These are phyloP conservation scores for Gnaphalium uliginosum DNA, from an alignment of 129 eudicot genomes.

Conservation along the genomic window DNA sequence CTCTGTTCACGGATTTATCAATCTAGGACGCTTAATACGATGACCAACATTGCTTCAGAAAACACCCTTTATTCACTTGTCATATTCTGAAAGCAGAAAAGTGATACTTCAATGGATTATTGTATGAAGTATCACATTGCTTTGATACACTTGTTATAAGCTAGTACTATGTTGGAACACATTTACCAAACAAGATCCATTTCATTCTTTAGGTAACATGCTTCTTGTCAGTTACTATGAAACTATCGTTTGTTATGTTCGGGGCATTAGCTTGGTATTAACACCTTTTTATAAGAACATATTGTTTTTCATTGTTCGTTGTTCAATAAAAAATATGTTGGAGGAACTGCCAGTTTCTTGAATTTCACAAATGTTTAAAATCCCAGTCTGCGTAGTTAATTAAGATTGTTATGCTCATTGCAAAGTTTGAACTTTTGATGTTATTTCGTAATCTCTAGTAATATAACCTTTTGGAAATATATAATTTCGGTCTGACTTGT, in stretches of 20 bases:
- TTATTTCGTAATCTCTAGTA: too few species aligned
- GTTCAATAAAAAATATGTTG: neutral
- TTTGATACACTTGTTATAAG: neutral
- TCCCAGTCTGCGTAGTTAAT: neutral
- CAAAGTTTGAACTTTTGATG: neutral
- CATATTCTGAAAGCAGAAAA: neutral
- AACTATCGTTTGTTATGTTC: neutral
- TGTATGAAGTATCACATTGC: conserved; percentile 19
- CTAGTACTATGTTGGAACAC: neutral
- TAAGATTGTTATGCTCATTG: neutral
- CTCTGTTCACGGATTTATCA: conserved; percentile 53
- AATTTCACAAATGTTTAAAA: neutral
- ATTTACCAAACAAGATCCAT: neutral
- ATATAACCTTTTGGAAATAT: too few species aligned
- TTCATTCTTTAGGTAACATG: neutral
- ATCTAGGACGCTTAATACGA: conserved; percentile 14
- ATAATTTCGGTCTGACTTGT: too few species aligned
- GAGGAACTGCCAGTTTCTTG: neutral
- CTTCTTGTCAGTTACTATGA: conserved; percentile 1
- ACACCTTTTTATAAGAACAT: neutral
- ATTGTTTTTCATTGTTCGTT: neutral
- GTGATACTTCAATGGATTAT: conserved; percentile 3
- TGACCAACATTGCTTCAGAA: neutral
- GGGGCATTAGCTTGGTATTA: neutral
- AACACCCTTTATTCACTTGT: neutral